phyloP scores from a whole-genome alignment of 108 stramenopile genomes.

The Craspedostauros australis region DNA sequence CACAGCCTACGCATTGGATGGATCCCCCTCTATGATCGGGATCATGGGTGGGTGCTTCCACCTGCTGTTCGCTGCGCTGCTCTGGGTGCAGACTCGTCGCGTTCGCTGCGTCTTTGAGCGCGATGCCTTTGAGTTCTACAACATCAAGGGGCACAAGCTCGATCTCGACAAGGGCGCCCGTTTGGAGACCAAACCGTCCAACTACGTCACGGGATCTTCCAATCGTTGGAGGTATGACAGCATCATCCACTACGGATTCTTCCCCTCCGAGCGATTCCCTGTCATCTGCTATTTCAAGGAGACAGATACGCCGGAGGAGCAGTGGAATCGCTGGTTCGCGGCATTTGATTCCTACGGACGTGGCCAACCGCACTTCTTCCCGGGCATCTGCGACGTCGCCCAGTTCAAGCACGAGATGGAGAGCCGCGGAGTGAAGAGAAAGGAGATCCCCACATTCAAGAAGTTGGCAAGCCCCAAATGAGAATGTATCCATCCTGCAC shows the following conservation, averaged over 20 bases:
- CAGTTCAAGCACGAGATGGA: constrained; percentile 70
- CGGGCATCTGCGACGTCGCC: constrained; percentile 58
- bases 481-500: too few relatives aligned
- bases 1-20: constrained; percentile 26
- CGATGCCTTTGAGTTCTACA: constrained; percentile 47
- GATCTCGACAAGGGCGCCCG: constrained; percentile 36
- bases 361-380: constrained; percentile 74
- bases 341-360: constrained; percentile 45
- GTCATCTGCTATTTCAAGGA: constrained; percentile 82
- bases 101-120: constrained; percentile 68
- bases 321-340: constrained; percentile 55
- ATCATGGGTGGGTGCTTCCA: constrained; percentile 44
- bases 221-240: constrained; percentile 73
- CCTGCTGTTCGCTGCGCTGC: constrained; percentile 43
- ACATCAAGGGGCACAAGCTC: constrained; percentile 33
- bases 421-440: constrained; percentile 47
- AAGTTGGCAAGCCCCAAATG: too few relatives aligned
- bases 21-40: constrained; percentile 35
- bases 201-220: constrained; percentile 57
- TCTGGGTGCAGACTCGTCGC: constrained; percentile 55
- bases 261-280: constrained; percentile 54
- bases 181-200: constrained; percentile 43
- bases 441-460: constrained; percentile 43
- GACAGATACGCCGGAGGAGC: constrained; percentile 59
- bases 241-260: constrained; percentile 77